Evolutionary conservation across 768 basidiomycete species (phyloP).

Genomic region (Phlebiopsis gigantea): DNA sequence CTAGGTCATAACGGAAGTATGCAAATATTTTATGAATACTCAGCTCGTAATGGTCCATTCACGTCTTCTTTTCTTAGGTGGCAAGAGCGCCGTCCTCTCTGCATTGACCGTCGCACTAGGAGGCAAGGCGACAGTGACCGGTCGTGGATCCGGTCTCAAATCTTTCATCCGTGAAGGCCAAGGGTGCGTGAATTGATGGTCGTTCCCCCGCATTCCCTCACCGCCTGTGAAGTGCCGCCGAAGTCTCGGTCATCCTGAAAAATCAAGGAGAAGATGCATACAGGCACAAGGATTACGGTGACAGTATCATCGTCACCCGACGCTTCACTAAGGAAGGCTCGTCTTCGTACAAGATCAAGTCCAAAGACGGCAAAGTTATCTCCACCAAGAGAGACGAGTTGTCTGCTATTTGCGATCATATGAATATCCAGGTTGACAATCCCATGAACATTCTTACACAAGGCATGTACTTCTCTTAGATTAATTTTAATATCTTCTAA

Average conservation of each 20-base stretch:
- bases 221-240: conserved; percentile 44
- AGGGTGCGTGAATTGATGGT: conserved; percentile 40
- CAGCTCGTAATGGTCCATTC: neutral
- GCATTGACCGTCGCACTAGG: conserved; percentile 92
- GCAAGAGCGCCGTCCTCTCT: conserved; percentile 91
- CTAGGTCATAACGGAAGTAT: conserved; percentile 89
- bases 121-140: conserved; percentile 88
- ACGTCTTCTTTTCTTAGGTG: conserved; percentile 45
- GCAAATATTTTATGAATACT: conserved; percentile 29
- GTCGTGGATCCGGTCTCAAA: conserved; percentile 80
- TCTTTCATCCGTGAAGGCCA: conserved; percentile 84
- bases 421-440: conserved; percentile 96
- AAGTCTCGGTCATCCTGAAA: conserved; percentile 77
- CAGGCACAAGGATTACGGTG: conserved; percentile 79
- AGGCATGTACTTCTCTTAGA: conserved; percentile 9
- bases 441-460: conserved; percentile 94
- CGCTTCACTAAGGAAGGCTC: conserved; percentile 71
- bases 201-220: neutral
- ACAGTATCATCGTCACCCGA: conserved; percentile 80
- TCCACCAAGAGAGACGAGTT: conserved; percentile 82
- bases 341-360: conserved; percentile 80
- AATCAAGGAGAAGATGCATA: conserved; percentile 92
- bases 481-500: conserved; percentile 8
- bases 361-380: conserved; percentile 56
- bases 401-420: conserved; percentile 84